These are phyloP conservation scores for Phytophthora nicotianae DNA, from an alignment of 352 stramenopile species.

Conservation along the genomic window DNA sequence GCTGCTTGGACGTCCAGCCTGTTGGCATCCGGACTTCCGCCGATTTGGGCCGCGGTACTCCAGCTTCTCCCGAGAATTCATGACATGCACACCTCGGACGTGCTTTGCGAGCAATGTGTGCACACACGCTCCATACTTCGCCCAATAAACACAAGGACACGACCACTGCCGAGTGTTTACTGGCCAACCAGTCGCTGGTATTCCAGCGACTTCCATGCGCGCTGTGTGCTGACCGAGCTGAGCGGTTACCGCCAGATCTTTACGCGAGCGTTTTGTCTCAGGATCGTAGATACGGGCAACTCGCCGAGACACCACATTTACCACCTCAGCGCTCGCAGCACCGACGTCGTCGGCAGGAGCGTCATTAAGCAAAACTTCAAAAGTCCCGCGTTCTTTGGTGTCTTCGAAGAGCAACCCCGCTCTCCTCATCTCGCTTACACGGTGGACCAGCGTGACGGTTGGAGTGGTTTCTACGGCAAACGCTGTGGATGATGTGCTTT, in stretches of 20 bases:
- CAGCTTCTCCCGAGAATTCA: slow-evolving; percentile 3
- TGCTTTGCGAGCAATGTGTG: slow-evolving; percentile 8
- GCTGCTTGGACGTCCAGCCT: not conserved
- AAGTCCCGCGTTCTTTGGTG: not conserved
- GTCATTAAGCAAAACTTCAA: slow-evolving; percentile 8
- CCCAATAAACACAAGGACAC: slow-evolving; percentile 5
- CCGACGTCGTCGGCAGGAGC: not conserved
- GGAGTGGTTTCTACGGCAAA: not conserved
- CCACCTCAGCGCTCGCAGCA: not conserved
- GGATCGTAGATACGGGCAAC: slow-evolving; percentile 6
- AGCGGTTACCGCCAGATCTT: slow-evolving; percentile 10
- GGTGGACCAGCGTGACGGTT: not conserved
- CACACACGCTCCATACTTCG: slow-evolving; percentile 2
- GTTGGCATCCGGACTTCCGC: not conserved
- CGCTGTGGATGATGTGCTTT: not conserved
- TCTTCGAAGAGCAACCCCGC: slow-evolving; percentile 1
- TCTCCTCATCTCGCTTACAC: slow-evolving; percentile 8
- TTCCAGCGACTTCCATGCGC: slow-evolving; percentile 6
- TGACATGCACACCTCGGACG: slow-evolving; percentile 1
- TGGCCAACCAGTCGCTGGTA: slow-evolving; percentile 6
- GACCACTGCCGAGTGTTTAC: slow-evolving; percentile 2
- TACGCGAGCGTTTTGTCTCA: not conserved
- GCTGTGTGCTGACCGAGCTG: slow-evolving; percentile 6
- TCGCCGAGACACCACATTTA: not conserved
- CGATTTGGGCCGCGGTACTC: not conserved